Evolutionary conservation across 1,284 basidiomycete species (phyloP), one percentile per base, ranked within the genome.

Genomic region (Melampsora larici-populina): DNA sequence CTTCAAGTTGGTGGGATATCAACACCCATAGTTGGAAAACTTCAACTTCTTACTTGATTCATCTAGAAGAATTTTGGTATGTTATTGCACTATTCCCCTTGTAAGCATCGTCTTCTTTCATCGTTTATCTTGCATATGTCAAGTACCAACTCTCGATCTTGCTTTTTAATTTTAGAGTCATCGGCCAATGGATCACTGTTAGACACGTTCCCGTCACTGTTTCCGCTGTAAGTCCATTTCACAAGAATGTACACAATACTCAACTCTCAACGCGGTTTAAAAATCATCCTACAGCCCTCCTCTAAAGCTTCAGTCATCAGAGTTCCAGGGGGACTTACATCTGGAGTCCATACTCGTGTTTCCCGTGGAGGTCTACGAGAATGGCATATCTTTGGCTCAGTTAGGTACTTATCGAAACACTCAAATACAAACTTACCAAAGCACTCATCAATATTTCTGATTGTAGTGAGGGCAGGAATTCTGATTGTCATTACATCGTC

Each of bases 11-110:
- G 51, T 91, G 88, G 80, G 85, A 90, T 80, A 82, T 86, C 6
- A 80, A 82, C 24, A 88, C 87, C 40, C 85, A 84, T 71, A 84
- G 85, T 26, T 91, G 89, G 89, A 86, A 88, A 79, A 84, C 86
- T 31, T 87, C 84, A 72, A 88, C 87, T 66, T 83, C 83, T 49
- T 86, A 88, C 76, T 84, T 91, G 74, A 82, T 90, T 79, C 87
- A 85, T 58, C 89, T 90, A 79, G 90, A 91, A 82, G 88, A 90
- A 80, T 89, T 91, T 84, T 91, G 90, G 90, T 91, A 88, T 82
- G 87, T 87, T 13, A 84, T 90, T 79, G 87, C 87, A 70, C 91
- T 92, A 89, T 89, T 90, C 3, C 82, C 88, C 31, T 89, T 91
- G 91, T 90, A 79, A 83, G 68, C 55, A 29, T 9, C 55, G n/a